Conservation (phyloP, 116 monocot genomes). For the Papilionanthe hybrid region DNA sequence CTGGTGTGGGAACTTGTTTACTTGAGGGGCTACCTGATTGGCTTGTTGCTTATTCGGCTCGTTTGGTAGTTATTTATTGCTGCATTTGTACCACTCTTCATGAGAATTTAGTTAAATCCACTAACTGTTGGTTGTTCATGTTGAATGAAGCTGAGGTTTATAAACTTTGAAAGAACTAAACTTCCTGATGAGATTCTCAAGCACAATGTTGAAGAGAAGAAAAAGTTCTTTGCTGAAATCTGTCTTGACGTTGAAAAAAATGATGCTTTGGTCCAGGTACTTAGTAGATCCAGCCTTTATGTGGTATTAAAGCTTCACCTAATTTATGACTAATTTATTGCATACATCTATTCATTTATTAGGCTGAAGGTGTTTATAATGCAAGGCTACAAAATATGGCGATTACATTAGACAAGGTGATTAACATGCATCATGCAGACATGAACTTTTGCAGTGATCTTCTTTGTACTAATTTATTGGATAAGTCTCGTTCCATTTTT, state of each 20-base stretch:
- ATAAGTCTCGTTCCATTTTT: not conserved
- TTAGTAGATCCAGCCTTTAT: not conserved
- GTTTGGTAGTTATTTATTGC: slow-evolving; percentile 50
- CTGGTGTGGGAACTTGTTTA: slow-evolving; percentile 88
- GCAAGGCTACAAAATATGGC: slow-evolving; percentile 87
- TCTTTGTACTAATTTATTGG: not conserved
- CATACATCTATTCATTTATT: slow-evolving; percentile 6
- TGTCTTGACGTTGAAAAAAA: slow-evolving; percentile 73
- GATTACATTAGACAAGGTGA: slow-evolving; percentile 93
- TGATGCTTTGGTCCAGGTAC: slow-evolving; percentile 90
- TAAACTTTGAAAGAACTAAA: slow-evolving; percentile 85
- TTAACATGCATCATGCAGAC: not conserved
- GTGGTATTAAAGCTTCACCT: not conserved
- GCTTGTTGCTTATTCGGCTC: slow-evolving; percentile 94
- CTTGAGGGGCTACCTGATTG: slow-evolving; percentile 87
- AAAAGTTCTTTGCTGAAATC: slow-evolving; percentile 77
- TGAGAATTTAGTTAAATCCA: not conserved
- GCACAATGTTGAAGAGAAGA: slow-evolving; percentile 94
- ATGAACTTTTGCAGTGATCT: not conserved
- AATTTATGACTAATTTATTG: not conserved
- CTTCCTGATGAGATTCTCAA: slow-evolving; percentile 87
- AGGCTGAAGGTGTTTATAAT: slow-evolving; percentile 98
- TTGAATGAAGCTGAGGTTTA: slow-evolving; percentile 82
- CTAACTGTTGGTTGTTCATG: not conserved
- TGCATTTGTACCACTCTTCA: not conserved